phyloP scores from a whole-genome alignment of 2,329 filamentous ascomycete genomes.

The Cryphonectria radicalis region DNA sequence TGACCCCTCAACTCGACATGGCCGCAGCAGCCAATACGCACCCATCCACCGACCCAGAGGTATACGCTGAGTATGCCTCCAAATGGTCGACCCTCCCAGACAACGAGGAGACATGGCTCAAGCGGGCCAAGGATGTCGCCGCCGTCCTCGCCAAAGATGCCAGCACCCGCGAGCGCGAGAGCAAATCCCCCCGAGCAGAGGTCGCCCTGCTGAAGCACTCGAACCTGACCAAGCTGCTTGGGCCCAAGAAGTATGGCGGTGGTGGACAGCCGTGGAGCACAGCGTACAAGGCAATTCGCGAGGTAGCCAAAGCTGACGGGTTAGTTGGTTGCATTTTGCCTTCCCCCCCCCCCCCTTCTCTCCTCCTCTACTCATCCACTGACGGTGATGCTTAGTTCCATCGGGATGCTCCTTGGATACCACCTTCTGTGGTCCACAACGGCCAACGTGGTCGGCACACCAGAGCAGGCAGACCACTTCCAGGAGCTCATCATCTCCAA shows the following conservation, averaged over 20 bases:
- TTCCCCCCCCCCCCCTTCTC: no score
- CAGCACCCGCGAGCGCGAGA: constrained; percentile 42
- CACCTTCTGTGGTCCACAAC: constrained; percentile 68
- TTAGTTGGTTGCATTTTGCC: constrained; percentile 34
- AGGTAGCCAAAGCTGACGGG: constrained; percentile 68
- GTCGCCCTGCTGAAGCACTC: constrained; percentile 47
- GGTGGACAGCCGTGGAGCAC: constrained; percentile 51
- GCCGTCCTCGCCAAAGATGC: constrained; percentile 42
- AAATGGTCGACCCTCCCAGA: constrained; percentile 43
- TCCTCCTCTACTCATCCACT: not conserved
- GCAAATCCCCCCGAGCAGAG: constrained; percentile 47
- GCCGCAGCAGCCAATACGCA: constrained; percentile 6
- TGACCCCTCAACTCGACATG: constrained; percentile 1
- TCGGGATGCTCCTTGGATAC: constrained; percentile 69
- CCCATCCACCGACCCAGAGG: constrained; percentile 40
- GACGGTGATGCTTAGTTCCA: constrained; percentile 43
- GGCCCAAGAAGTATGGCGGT: constrained; percentile 47
- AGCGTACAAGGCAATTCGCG: constrained; percentile 62
- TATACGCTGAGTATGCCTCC: constrained; percentile 43
- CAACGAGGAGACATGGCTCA: constrained; percentile 42
- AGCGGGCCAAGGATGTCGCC: constrained; percentile 45
- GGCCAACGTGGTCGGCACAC: constrained; percentile 62
- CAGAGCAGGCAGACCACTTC: constrained; percentile 61
- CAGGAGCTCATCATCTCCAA: constrained; percentile 63
- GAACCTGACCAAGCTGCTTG: constrained; percentile 45